Percentiles rank a stretch among this genome's conserved stretches.
phyloP scores from a whole-genome alignment of 2,329 filamentous ascomycete species.

The Aspergillus sp. region DNA sequence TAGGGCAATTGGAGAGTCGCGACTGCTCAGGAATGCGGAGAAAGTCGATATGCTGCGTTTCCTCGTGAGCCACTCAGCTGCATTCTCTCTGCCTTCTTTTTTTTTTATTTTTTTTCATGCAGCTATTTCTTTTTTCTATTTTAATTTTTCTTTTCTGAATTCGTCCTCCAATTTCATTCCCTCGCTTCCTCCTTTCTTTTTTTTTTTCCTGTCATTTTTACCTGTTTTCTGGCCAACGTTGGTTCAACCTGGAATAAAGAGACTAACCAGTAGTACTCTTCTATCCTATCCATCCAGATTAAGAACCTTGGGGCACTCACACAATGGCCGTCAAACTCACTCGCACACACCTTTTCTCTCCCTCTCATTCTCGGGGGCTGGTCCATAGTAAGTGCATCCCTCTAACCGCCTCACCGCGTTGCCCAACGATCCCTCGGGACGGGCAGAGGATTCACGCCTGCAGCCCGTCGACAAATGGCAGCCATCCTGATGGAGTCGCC shows the following conservation, averaged over 20 bases:
- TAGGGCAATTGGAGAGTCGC: not conserved
- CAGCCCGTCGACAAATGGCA: constrained; percentile 18
- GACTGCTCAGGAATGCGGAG: constrained; percentile 13
- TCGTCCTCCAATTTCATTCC: too few relatives aligned
- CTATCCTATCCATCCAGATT: not conserved
- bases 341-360: not conserved
- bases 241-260: not conserved
- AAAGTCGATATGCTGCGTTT: constrained; percentile 6
- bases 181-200: not conserved
- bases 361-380: constrained; percentile 9
- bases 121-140: not conserved
- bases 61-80: constrained; percentile 8
- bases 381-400: constrained; percentile 6
- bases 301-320: not conserved
- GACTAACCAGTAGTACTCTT: not conserved
- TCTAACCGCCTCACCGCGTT: constrained; percentile 25
- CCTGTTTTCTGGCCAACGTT: not conserved
- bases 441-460: constrained; percentile 2
- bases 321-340: not conserved
- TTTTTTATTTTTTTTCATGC: not conserved
- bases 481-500: constrained; percentile 17
- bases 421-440: constrained; percentile 20
- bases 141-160: not conserved
- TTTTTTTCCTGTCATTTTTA: not conserved
- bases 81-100: not conserved